Evolutionary conservation across 345 rosid genomes (phyloP), one percentile per base, ranked within the genome.

Genomic region (Adansonia digitata): DNA sequence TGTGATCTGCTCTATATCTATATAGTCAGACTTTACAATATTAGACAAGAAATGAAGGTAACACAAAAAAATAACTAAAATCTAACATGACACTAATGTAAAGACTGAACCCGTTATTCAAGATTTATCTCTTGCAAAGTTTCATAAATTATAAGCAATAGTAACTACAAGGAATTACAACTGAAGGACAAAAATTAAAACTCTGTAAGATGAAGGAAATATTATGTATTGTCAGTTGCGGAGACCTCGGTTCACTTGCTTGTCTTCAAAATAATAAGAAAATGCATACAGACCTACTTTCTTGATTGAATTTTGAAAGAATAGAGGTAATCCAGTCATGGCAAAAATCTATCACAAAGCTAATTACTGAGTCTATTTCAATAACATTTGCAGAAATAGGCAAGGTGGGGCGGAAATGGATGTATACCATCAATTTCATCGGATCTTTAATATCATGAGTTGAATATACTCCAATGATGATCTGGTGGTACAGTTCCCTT

Each of bases 381-480:
- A 42, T 5, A 43, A 27, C 75, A 27, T 71, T 51, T 5, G 22
- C 48, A 22, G 14, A 71, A 34, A 71, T 20, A n/a, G 46, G 35
- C 27, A 3, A 22, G 34, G 34, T 5, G 34, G 45, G 1, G 12
- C 2, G 27, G 22, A 24, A 55, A 40, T 0, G 52, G 35, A 39
- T 56, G 37, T 8, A 9, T 8, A 57, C 4, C 40, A 10, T 42
- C 17, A 15, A 63, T 37, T 35, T n/a, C 48, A 35, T 20, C 9
- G 1, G 7, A 49, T 76, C 77, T 77, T 65, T 39, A 34, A 62
- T 14, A 24, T 80, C 81, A 92, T 18, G 94, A 22, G 61, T 80
- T 94, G 88, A 92, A 91, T 84, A 91, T 74, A 80, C 77, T 84
- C 97, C 97, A 92, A 79, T 81, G 90, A 81, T 91, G 91, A 83